Evolutionary conservation across 225 moss, liverwort and hornwort genomes (phyloP).

Genomic region (Takakia lepidozioides): DNA sequence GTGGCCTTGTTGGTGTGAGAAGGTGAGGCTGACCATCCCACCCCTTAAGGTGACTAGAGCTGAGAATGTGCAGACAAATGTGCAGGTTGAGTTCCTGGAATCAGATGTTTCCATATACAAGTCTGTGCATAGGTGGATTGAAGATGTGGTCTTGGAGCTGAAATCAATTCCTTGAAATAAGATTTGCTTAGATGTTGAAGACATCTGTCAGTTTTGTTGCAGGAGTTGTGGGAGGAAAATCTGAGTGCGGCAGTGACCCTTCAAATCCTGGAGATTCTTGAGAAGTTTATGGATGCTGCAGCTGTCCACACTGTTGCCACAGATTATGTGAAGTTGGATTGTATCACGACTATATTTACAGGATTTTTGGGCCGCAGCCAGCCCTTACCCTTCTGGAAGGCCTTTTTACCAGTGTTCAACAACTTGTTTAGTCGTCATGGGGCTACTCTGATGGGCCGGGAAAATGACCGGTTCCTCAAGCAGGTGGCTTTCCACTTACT

Average conservation of each 20-base stretch:
- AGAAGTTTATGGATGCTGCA: slow-evolving; percentile 79
- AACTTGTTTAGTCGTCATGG: slow-evolving; percentile 73
- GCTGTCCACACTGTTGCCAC: slow-evolving; percentile 66
- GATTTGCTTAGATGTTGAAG: not conserved
- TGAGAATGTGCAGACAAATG: no score
- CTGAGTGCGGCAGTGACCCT: slow-evolving; percentile 81
- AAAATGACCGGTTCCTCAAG: slow-evolving; percentile 95
- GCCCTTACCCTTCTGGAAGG: slow-evolving; percentile 86
- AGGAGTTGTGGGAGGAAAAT: slow-evolving; percentile 99
- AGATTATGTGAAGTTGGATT: slow-evolving; percentile 82
- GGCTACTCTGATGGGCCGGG: slow-evolving; percentile 81
- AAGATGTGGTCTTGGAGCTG: no score
- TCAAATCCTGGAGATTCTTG: slow-evolving; percentile 73
- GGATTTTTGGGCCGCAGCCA: slow-evolving; percentile 88
- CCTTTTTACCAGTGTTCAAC: slow-evolving; percentile 80
- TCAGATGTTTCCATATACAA: no score
- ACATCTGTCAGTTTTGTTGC: slow-evolving; percentile 7
- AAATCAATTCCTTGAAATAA: no score
- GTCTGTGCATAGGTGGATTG: no score
- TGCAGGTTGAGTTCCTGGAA: no score
- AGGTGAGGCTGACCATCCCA: no score
- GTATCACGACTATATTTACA: slow-evolving; percentile 73
- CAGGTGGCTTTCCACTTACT: slow-evolving; percentile 92
- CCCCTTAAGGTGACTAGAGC: no score
- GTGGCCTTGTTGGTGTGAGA: no score